Evolutionary conservation across 345 rosid species (phyloP), one percentile per base, ranked within the genome.

Genomic region (Lumnitzera littorea): DNA sequence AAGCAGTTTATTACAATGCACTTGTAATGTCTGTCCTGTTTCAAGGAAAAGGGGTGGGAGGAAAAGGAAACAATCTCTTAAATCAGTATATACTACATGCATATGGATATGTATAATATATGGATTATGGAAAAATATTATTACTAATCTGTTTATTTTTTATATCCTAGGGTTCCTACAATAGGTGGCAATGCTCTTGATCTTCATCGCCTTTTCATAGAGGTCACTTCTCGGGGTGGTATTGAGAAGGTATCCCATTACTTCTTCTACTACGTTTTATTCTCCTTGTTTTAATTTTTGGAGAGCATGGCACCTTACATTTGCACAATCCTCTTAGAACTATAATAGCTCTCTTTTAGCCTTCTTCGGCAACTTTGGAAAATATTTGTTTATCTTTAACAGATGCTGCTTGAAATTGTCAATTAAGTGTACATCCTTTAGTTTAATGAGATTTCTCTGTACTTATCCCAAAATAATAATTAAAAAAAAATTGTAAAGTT

Each of bases 201-300:
- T 74, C 76, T 92, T 65, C 88, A 89, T 74, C 84, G 67, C 52
- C 96, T 92, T 56, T 92, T 92, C 67, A 70, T 82, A 53, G 89
- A 89, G 81, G 98, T 92, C 59, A 85, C 97, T 0, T 71, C 91
- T 58, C 90, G 96, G 49, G 97, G 98, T 67, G 98, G 97, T 67
- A 72, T 89, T 14, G 84, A 80, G 72, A 77, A 82, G 89, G 94
- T 83, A 59, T 29, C n/a, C 31, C 15, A 50, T 57, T 48, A 17
- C 12, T 11, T 56, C 43, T 36, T 46, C 36, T 57, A 12, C 49
- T 7, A 6, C 12, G 29, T 61, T 31, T 27, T 13, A 60, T 24
- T 14, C 15, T 49, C 23, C 49, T 36, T 13, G 20, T 23, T 0
- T 49, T 13, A 49, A 60, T 27, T 31, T 57, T 14, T 23, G 41